These are phyloP conservation scores for Populus tremula DNA, from an alignment of 345 rosid genomes.

Conservation along the genomic window DNA sequence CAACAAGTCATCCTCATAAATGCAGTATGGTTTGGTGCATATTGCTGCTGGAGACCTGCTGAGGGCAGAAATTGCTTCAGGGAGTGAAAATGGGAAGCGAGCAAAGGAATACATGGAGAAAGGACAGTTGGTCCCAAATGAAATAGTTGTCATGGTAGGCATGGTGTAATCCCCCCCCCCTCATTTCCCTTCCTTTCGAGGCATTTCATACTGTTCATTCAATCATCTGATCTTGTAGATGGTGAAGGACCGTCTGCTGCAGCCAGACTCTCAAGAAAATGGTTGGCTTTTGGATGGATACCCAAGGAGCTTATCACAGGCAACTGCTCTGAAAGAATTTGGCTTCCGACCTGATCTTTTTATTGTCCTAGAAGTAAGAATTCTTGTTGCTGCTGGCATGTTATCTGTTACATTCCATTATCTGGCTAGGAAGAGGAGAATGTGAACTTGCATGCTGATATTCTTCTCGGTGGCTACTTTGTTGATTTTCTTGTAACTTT, in stretches of 20 bases:
- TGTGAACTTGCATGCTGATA: not conserved
- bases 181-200: not conserved
- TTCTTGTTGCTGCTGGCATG: not conserved
- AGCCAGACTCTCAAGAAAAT: constrained; percentile 66
- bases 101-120: constrained; percentile 88
- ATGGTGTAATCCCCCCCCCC: not conserved
- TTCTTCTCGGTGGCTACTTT: not conserved
- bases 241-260: constrained; percentile 78
- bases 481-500: not conserved
- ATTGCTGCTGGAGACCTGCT: constrained; percentile 89
- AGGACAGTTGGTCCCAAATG: constrained; percentile 72
- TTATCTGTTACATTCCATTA: not conserved
- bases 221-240: constrained; percentile 39
- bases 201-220: constrained; percentile 12
- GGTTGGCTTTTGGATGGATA: constrained; percentile 99
- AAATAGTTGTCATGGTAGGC: constrained; percentile 69
- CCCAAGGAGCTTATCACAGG: constrained; percentile 89
- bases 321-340: constrained; percentile 62
- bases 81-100: constrained; percentile 75
- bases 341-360: constrained; percentile 79
- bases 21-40: constrained; percentile 93
- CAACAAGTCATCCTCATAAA: constrained; percentile 34
- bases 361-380: constrained; percentile 75
- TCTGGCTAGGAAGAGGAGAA: not conserved
- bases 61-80: constrained; percentile 72